phyloP scores from a whole-genome alignment of 2,329 filamentous ascomycete genomes.

The Aspergillus udagawae region DNA sequence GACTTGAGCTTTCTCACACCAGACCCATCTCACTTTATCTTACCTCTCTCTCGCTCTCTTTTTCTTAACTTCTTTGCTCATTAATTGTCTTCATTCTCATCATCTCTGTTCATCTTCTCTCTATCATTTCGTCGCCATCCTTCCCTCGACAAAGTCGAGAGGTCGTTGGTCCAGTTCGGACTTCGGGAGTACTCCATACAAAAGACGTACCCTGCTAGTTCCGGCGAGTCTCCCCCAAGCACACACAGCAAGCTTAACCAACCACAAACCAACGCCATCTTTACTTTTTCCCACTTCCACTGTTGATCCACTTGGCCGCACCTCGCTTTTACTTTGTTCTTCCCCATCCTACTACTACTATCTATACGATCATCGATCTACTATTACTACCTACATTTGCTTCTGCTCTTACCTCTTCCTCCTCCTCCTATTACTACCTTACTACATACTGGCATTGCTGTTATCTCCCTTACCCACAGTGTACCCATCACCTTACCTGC shows the following conservation, averaged over 20 bases:
- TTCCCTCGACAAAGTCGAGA: not conserved
- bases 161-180: not conserved
- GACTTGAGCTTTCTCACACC: not conserved
- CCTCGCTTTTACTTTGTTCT: not conserved
- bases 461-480: too few species aligned
- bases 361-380: not conserved
- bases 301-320: not conserved
- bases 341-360: not conserved
- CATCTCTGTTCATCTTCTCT: not conserved
- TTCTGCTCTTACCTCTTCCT: not conserved
- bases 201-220: not conserved
- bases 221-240: not conserved
- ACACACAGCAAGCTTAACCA: not conserved
- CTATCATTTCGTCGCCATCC: not conserved
- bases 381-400: not conserved
- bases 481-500: not conserved
- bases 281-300: not conserved
- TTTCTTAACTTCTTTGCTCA: not conserved
- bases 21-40: not conserved
- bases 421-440: not conserved
- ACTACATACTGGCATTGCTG: not conserved
- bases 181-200: not conserved
- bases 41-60: slow-evolving; percentile 3
- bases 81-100: not conserved
- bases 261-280: not conserved